phyloP scores from a whole-genome alignment of 345 rosid genomes.

The Moricandia arvensis region DNA sequence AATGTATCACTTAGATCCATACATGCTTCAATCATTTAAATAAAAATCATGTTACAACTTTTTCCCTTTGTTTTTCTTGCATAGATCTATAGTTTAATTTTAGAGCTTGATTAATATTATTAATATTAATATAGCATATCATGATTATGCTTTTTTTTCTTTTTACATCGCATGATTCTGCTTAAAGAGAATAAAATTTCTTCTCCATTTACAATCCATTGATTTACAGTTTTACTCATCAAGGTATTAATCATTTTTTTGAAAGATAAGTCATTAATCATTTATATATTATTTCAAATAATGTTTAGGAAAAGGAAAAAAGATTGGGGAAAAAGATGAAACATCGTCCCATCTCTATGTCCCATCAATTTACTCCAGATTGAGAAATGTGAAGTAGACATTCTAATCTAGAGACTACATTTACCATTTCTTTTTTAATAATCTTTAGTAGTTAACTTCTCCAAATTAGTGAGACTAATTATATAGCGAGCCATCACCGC shows the following conservation, averaged over 20 bases:
- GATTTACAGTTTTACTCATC: background rate
- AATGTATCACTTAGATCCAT: slow-evolving; percentile 5
- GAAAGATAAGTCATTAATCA: too few relatives aligned
- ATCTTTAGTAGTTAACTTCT: too few relatives aligned
- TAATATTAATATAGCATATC: too few relatives aligned
- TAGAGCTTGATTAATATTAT: too few relatives aligned
- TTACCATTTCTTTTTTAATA: too few relatives aligned
- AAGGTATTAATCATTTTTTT: background rate
- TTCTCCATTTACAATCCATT: background rate
- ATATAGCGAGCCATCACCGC: too few relatives aligned
- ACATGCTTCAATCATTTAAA: background rate
- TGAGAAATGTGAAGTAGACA: background rate
- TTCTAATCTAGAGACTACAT: too few relatives aligned
- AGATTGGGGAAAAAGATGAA: too few relatives aligned
- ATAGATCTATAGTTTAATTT: background rate
- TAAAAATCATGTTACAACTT: background rate
- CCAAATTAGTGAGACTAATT: too few relatives aligned
- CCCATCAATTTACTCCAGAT: too few relatives aligned
- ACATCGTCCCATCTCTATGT: too few relatives aligned
- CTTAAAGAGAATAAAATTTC: background rate
- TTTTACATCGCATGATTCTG: background rate
- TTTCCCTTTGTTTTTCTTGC: background rate
- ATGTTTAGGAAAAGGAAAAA: background rate
- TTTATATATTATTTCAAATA: background rate
- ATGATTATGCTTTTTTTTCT: too few relatives aligned